A percentile compares a stretch with the other conserved stretches of the same genome.
Evolutionary conservation across 2,329 filamentous ascomycete species (phyloP).

Genomic region (Triangularia setosa): DNA sequence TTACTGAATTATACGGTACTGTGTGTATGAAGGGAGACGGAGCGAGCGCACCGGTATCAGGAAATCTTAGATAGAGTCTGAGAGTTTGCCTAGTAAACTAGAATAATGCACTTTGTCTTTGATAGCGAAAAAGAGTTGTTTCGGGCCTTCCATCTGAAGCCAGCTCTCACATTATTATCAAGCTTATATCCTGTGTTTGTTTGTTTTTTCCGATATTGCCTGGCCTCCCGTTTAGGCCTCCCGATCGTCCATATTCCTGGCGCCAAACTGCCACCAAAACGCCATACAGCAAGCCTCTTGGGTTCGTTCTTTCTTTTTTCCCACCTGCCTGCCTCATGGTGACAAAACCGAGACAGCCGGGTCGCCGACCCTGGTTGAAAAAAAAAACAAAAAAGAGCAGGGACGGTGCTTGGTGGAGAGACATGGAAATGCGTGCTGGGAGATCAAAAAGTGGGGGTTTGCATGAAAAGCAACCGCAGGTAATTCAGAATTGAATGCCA

Average conservation of each 20-base stretch:
- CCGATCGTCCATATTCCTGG: not conserved
- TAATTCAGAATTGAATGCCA: slow-evolving; percentile 17
- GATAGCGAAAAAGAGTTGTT: not conserved
- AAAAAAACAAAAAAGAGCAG: slow-evolving; percentile 1
- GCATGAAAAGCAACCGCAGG: slow-evolving; percentile 24
- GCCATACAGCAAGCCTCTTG: not conserved
- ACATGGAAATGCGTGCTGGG: slow-evolving; percentile 16
- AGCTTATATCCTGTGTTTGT: not conserved
- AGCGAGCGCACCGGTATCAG: not conserved
- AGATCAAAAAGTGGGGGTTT: slow-evolving; percentile 16
- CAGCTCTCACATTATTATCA: not conserved
- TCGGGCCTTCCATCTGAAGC: not conserved
- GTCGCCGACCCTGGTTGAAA: slow-evolving; percentile 18
- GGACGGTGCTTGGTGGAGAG: slow-evolving; percentile 16
- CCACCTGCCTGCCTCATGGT: slow-evolving; percentile 8
- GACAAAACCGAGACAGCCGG: slow-evolving; percentile 22
- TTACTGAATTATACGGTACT: not conserved
- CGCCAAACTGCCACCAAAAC: not conserved
- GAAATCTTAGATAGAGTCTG: not conserved
- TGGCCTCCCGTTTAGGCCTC: not conserved
- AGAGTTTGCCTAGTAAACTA: too few species aligned
- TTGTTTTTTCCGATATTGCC: not conserved
- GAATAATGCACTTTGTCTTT: not conserved
- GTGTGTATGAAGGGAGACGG: not conserved
- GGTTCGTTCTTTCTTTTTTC: slow-evolving; percentile 1